Conservation (phyloP, 371 early-diverging fungal genomes). For the Parasitella parasitica region DNA sequence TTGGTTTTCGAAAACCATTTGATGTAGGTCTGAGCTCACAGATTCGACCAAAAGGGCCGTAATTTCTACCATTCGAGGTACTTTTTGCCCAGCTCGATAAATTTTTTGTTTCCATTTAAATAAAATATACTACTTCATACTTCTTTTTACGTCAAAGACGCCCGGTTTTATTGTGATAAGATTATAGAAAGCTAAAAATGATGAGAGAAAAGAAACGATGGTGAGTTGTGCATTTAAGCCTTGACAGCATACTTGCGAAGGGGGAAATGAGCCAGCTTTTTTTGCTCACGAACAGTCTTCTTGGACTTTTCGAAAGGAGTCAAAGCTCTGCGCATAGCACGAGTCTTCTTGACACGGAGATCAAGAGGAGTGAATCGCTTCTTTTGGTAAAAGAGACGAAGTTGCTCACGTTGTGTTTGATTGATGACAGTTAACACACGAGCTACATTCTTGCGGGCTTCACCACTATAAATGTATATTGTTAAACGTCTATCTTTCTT, state of each 20-base stretch:
- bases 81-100: too few relatives aligned
- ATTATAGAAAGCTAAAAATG: not conserved
- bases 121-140: too few relatives aligned
- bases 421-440: slow-evolving; percentile 93
- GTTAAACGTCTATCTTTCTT: too few relatives aligned
- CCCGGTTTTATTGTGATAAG: not conserved
- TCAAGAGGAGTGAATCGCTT: slow-evolving; percentile 93
- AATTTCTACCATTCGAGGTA: too few relatives aligned
- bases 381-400: slow-evolving; percentile 82
- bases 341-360: slow-evolving; percentile 95
- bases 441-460: slow-evolving; percentile 92
- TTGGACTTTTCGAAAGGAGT: slow-evolving; percentile 71
- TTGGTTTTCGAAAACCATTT: too few relatives aligned
- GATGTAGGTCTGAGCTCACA: too few relatives aligned
- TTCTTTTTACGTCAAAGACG: not conserved
- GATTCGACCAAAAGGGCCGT: too few relatives aligned
- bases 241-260: slow-evolving; percentile 84
- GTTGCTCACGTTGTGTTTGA: slow-evolving; percentile 86
- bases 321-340: slow-evolving; percentile 94
- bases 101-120: too few relatives aligned
- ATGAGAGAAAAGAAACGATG: not conserved
- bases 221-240: slow-evolving; percentile 57
- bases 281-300: slow-evolving; percentile 79
- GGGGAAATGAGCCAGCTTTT: slow-evolving; percentile 86
- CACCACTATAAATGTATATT: slow-evolving; percentile 46